Evolutionary conservation across 495 filamentous ascomycete genomes (phyloP).

Genomic region (Halenospora varia): DNA sequence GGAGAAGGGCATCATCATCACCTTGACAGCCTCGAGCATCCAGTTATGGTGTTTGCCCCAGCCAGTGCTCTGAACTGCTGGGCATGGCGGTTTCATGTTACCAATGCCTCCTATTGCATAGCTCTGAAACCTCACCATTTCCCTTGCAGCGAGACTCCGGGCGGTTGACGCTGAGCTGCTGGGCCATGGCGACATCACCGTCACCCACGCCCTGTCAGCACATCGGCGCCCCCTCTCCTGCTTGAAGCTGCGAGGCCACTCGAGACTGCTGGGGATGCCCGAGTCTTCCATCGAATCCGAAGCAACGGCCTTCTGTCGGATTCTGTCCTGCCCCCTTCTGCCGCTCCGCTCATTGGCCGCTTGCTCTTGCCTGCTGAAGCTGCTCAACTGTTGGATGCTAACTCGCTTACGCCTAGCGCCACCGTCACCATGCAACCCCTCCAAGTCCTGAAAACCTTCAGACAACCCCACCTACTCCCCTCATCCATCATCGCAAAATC

Average conservation of each 20-base stretch:
- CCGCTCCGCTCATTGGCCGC: not conserved
- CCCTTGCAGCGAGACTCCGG: not conserved
- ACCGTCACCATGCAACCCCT: not conserved
- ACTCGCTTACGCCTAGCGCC: not conserved
- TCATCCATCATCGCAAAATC: conserved; percentile 16
- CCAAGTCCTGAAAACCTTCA: conserved; percentile 7
- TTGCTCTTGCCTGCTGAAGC: too few relatives aligned
- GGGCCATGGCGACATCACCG: not conserved
- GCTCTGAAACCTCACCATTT: not conserved
- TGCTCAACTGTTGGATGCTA: not conserved
- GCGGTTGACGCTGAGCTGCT: not conserved
- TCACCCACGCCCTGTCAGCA: not conserved
- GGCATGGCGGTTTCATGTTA: too few relatives aligned
- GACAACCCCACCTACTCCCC: not conserved
- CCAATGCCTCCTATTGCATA: not conserved
- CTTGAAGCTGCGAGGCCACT: not conserved
- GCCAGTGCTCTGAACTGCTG: not conserved
- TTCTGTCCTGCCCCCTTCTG: not conserved
- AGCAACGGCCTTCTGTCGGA: not conserved
- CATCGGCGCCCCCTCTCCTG: not conserved
- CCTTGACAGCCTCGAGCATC: not conserved
- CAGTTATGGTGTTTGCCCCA: not conserved
- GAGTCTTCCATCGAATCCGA: not conserved
- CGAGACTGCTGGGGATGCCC: not conserved
- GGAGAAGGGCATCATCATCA: not conserved